These are phyloP conservation scores for Astrothelium subdiscretum DNA, from an alignment of 495 filamentous ascomycete species.

Conservation along the genomic window DNA sequence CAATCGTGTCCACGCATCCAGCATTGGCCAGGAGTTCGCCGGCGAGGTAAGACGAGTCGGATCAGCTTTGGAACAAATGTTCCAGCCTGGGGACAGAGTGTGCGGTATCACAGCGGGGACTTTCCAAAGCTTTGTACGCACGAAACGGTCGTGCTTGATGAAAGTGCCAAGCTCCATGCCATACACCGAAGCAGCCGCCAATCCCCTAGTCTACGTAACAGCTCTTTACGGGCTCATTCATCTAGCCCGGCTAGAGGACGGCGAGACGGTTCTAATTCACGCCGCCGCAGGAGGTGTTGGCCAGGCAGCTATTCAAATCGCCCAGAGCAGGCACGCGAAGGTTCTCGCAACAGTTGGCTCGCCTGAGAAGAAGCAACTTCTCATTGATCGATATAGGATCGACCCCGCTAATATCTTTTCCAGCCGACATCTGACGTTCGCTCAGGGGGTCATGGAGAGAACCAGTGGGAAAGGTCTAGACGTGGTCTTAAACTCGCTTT, in stretches of 20 bases:
- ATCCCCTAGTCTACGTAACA: conserved; percentile 33
- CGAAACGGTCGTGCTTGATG: neutral
- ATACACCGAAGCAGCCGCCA: conserved; percentile 34
- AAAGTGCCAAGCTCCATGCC: neutral
- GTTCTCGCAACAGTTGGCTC: conserved; percentile 39
- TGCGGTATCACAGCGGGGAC: neutral
- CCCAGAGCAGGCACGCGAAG: conserved; percentile 23
- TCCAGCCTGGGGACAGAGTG: neutral
- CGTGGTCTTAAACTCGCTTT: conserved; percentile 16
- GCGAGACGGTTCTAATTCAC: conserved; percentile 40
- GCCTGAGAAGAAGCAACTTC: conserved; percentile 29
- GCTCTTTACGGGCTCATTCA: conserved; percentile 30
- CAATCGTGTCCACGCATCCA: neutral
- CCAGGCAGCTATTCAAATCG: conserved; percentile 36
- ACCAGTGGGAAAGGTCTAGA: conserved; percentile 13
- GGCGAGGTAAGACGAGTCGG: neutral
- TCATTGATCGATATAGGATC: conserved; percentile 31
- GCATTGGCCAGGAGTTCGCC: neutral
- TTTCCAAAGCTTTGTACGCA: neutral
- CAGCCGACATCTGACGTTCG: conserved; percentile 1
- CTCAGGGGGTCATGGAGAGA: neutral
- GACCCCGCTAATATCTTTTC: conserved; percentile 30
- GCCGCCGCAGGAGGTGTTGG: conserved; percentile 37
- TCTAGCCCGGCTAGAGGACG: conserved; percentile 22
- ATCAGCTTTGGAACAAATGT: neutral